Conservation (phyloP, 306 rosid species). For the Biancaea sappan region DNA sequence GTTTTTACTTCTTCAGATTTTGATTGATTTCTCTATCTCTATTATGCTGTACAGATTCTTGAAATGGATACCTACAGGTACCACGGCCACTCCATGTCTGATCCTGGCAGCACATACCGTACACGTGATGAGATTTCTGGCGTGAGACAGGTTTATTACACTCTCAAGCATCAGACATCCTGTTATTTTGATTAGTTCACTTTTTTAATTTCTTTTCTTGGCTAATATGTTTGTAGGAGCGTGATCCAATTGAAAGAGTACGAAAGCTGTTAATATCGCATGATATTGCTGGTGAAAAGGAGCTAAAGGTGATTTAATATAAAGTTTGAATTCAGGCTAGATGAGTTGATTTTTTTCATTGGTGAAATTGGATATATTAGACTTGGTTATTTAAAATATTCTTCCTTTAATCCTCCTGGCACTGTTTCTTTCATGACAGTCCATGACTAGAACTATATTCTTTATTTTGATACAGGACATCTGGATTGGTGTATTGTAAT, state of each 20-base stretch:
- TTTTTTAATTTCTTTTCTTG: constrained; percentile 4
- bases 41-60: constrained; percentile 63
- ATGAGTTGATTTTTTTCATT: not conserved
- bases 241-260: constrained; percentile 85
- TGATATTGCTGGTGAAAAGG: constrained; percentile 74
- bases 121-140: constrained; percentile 94
- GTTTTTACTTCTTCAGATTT: constrained; percentile 5
- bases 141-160: constrained; percentile 70
- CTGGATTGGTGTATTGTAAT: not conserved
- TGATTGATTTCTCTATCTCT: constrained; percentile 30
- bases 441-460: constrained; percentile 5
- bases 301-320: constrained; percentile 63
- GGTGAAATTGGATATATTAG: not conserved
- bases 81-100: constrained; percentile 97
- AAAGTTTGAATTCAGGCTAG: constrained; percentile 5
- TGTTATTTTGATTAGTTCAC: not conserved
- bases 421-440: not conserved
- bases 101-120: constrained; percentile 95
- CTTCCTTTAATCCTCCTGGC: not conserved
- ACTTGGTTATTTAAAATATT: not conserved
- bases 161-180: not conserved
- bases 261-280: constrained; percentile 67
- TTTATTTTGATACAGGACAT: not conserved
- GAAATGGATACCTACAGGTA: constrained; percentile 96
- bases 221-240: constrained; percentile 60